Conservation (phyloP, 148 eudicot genomes). For the Rhododendron kiyosumense region DNA sequence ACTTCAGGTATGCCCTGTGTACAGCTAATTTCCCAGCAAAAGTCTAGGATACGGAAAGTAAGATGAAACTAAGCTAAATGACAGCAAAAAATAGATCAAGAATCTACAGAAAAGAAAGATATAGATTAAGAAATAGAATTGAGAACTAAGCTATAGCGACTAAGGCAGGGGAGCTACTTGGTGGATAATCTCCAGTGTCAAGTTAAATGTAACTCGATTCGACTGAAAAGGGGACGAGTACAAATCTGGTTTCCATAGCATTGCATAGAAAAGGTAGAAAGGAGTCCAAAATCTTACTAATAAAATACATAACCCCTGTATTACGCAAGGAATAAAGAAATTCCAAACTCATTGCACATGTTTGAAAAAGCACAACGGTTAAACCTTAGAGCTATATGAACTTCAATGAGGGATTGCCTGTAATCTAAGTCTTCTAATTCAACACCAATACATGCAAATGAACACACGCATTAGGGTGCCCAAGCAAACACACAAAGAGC, state of each 20-base stretch:
- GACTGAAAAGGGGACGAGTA: conserved; percentile 33
- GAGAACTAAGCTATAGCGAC: neutral
- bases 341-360: neutral
- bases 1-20: conserved; percentile 72
- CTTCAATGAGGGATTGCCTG: neutral
- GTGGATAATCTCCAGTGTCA: too few species aligned
- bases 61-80: neutral
- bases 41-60: conserved; percentile 41
- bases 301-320: neutral
- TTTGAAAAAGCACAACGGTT: neutral
- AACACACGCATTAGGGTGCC: neutral
- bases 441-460: neutral
- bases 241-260: neutral
- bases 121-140: neutral
- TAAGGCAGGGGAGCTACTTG: too few species aligned
- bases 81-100: neutral
- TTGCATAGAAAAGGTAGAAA: neutral
- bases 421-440: neutral
- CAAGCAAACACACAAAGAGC: neutral
- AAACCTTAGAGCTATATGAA: neutral
- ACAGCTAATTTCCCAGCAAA: conserved; percentile 98
- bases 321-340: neutral
- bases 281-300: neutral
- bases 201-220: too few species aligned
- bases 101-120: neutral